phyloP scores from a whole-genome alignment of 257 asterid genomes.

The Solanum sparsipilum region DNA sequence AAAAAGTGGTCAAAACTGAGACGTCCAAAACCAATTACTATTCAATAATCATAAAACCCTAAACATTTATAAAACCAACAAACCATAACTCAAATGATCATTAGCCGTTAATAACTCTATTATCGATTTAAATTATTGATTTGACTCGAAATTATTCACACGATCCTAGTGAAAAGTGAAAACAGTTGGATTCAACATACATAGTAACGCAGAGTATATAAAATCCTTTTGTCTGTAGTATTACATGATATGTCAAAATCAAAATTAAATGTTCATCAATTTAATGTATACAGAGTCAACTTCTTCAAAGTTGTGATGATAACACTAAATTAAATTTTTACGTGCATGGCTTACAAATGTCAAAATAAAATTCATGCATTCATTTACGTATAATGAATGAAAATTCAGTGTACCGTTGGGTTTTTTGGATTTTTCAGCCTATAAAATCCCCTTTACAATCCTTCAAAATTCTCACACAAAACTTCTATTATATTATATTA shows the following conservation, averaged over 20 bases:
- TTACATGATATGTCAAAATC: neutral
- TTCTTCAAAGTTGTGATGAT: neutral
- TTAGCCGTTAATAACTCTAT: neutral
- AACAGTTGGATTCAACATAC: neutral
- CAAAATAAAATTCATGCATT: neutral
- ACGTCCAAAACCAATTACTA: too few species aligned
- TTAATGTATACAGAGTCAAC: neutral
- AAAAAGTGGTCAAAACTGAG: too few species aligned
- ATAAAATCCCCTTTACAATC: neutral
- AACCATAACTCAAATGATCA: too few species aligned
- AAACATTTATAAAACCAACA: neutral
- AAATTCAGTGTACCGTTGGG: neutral
- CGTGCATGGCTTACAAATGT: constrained; percentile 1
- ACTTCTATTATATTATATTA: neutral
- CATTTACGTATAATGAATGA: neutral
- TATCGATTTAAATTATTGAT: neutral
- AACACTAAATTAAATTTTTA: neutral
- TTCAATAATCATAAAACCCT: too few species aligned
- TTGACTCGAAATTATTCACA: neutral
- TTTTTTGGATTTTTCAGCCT: neutral
- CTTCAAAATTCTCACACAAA: neutral
- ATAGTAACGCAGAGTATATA: neutral
- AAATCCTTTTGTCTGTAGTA: neutral
- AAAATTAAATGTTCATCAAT: neutral
- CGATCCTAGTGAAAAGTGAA: neutral